These are phyloP conservation scores for Nicotiana noctiflora DNA, from an alignment of 257 asterid species.

Conservation along the genomic window DNA sequence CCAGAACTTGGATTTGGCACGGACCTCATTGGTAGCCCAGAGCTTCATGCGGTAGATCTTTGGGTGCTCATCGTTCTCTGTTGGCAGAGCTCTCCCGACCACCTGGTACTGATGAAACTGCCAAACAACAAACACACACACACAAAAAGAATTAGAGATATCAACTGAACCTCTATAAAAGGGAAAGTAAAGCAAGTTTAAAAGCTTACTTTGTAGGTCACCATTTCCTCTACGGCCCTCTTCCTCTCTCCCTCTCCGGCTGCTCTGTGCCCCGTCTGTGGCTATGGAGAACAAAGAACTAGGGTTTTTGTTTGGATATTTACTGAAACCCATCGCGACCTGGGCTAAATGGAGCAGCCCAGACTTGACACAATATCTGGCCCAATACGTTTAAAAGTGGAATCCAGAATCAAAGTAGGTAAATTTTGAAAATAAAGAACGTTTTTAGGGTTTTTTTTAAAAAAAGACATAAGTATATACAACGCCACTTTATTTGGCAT, in stretches of 20 bases:
- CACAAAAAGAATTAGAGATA: not conserved
- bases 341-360: not conserved
- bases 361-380: not conserved
- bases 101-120: conserved; percentile 12
- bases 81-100: conserved; percentile 4
- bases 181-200: not conserved
- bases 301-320: not conserved
- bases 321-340: not conserved
- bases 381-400: not conserved
- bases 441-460: too few species aligned
- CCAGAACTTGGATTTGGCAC: conserved; percentile 4
- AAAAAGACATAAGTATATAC: too few species aligned
- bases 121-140: not conserved
- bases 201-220: not conserved
- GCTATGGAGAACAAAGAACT: not conserved
- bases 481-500: too few species aligned
- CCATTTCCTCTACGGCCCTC: not conserved
- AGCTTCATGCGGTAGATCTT: conserved; percentile 10
- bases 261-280: not conserved
- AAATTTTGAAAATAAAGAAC: too few species aligned
- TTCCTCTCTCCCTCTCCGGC: not conserved
- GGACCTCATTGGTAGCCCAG: conserved; percentile 10
- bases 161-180: not conserved
- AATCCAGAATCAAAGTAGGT: too few species aligned
- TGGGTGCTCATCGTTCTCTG: conserved; percentile 7